Base-by-base conservation (phyloP, 345 rosid species). In the Melastoma malabathricum region DNA sequence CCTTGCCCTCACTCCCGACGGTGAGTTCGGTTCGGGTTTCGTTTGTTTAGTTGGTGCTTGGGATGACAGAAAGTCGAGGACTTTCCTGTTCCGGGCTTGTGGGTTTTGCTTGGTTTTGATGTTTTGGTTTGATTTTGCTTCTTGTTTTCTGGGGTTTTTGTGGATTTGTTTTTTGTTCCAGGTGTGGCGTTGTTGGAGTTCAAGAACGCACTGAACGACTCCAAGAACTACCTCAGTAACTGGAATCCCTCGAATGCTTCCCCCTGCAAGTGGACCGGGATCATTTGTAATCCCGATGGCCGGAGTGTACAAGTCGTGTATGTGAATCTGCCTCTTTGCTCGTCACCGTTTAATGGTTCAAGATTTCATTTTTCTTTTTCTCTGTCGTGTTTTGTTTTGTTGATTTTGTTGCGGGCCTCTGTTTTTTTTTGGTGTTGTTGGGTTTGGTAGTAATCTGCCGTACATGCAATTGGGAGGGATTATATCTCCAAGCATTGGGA, bases 221-320 rank as follows among this genome's bases (percentile, higher is more conserved):
- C 80, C 17, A 80, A 65, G 58, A 82, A 78, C 60, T 58, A 58
- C 38, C 76, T 90, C 49, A 65, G 63, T 39, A 82, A 71, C 86
- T 90, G 98, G 98, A 70, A 54, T 70, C 69, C 66, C 59, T 71
- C 79, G 46, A 94, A 86, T 27, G 84, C 72, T 10, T 67, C 77
- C 59, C 98, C 96, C 52, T 86, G 98, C 70, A 66, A 70, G 54
- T 90, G 98, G 98, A 86, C 85, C 68, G 98, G 98, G 3, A 80
- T 90, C 62, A 73, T 89, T 43, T 90, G 98, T 69, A 51, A 76
- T 54, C 68, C 72, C 31, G 58, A 74, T 52, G 94, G 77, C 62
- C 78, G 76, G 18, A 73, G 92, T 55, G 98, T 90, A 8, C 73
- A 69, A 55, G 72, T 82, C 48, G 75, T 90, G 98, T 90, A 78